Evolutionary conservation across 163 green algal genomes (phyloP).

Genomic region (Volvox carteri): DNA sequence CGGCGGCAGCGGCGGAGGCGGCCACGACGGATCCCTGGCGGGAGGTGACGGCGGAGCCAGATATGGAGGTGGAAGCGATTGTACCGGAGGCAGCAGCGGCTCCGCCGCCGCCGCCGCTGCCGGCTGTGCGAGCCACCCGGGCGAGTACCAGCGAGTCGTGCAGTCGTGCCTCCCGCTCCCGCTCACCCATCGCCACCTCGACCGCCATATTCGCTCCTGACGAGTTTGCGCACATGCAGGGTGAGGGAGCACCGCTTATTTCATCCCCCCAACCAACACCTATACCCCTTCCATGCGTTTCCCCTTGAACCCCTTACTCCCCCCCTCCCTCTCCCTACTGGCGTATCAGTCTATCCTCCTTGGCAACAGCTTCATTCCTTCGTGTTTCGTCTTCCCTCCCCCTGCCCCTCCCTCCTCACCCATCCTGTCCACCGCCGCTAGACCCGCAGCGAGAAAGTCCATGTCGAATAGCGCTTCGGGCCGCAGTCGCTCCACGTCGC

Average conservation of each 20-base stretch:
- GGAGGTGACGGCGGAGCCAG: background rate
- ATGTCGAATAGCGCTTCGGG: conserved; percentile 59
- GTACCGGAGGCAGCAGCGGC: too few species aligned
- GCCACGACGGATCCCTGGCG: conserved; percentile 15
- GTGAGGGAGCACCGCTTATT: too few species aligned
- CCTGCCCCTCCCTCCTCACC: too few species aligned
- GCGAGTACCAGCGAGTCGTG: conserved; percentile 56
- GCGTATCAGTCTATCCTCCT: too few species aligned
- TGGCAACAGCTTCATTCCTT: too few species aligned
- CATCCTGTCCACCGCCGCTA: conserved; percentile 50
- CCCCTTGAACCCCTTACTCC: too few species aligned
- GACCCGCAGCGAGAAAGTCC: conserved; percentile 58
- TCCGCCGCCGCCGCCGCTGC: background rate
- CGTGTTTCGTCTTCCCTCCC: too few species aligned
- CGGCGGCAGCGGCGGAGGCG: background rate
- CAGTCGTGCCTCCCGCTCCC: conserved; percentile 55
- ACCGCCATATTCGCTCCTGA: conserved; percentile 64
- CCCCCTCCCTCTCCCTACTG: too few species aligned
- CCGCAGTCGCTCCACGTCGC: conserved; percentile 56
- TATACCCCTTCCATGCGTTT: too few species aligned
- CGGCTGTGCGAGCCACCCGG: conserved; percentile 10
- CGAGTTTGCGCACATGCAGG: too few species aligned
- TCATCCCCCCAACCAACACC: too few species aligned
- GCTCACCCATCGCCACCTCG: conserved; percentile 51
- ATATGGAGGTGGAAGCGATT: background rate